phyloP scores from a whole-genome alignment of 2,329 filamentous ascomycete genomes.

The Aureobasidium melanogenum region DNA sequence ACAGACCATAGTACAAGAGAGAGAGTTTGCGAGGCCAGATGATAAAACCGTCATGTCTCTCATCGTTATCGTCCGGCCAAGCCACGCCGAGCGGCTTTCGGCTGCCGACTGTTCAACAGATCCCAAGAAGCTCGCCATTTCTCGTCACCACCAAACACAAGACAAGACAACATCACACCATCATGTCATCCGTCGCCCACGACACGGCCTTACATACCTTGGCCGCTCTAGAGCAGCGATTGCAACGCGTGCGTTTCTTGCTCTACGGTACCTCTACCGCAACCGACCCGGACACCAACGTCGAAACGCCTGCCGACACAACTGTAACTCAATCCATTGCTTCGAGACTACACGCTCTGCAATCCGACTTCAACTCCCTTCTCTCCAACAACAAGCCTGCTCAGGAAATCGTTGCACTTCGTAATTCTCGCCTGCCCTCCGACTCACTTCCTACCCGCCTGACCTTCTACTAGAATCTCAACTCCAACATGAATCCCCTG shows the following conservation, averaged over 20 bases:
- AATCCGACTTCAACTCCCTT: conserved; percentile 22
- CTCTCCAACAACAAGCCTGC: conserved; percentile 31
- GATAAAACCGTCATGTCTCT: not conserved
- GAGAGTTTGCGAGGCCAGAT: not conserved
- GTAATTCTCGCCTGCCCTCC: conserved; percentile 17
- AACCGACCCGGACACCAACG: not conserved
- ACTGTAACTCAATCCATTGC: conserved; percentile 17
- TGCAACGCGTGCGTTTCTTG: conserved; percentile 36
- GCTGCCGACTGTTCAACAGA: not conserved
- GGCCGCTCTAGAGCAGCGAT: conserved; percentile 35
- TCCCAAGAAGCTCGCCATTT: not conserved
- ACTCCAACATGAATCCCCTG: not conserved
- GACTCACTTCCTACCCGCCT: not conserved
- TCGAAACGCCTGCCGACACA: not conserved
- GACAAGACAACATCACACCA: not conserved
- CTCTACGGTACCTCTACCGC: conserved; percentile 30
- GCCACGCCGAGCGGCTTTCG: not conserved
- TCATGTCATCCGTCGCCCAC: not conserved
- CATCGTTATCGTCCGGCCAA: not conserved
- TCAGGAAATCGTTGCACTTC: conserved; percentile 31
- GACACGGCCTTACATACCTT: conserved; percentile 27
- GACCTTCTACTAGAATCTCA: not conserved
- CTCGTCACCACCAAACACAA: not conserved
- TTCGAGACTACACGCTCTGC: conserved; percentile 29
- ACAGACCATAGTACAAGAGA: not conserved